A percentile compares a stretch with the other conserved stretches of the same genome.
phyloP scores from a whole-genome alignment of 495 filamentous ascomycete species.

The Tuber brumale region DNA sequence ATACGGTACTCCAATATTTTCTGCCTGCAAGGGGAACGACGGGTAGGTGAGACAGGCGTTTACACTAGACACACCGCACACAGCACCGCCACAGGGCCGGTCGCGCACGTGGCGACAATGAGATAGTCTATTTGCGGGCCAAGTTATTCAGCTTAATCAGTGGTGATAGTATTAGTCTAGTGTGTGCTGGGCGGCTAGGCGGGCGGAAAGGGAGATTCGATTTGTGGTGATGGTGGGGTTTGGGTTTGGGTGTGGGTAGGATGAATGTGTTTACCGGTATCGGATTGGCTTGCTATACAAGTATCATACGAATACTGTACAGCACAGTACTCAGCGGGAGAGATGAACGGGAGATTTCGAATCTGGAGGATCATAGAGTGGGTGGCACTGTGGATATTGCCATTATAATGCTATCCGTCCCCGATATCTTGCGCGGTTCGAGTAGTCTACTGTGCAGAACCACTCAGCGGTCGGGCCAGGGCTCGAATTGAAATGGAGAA shows the following conservation, averaged over 20 bases:
- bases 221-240: background rate
- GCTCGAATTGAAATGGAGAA: background rate
- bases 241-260: no score
- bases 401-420: no score
- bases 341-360: no score
- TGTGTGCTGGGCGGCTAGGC: background rate
- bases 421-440: no score
- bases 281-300: no score
- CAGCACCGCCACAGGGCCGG: background rate
- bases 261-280: no score
- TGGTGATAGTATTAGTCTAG: background rate
- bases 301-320: background rate
- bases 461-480: background rate
- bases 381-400: no score
- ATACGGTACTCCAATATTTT: no score
- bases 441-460: background rate
- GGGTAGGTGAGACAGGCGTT: background rate
- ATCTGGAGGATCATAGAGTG: no score
- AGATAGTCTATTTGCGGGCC: background rate
- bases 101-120: background rate
- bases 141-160: background rate
- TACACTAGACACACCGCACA: background rate
- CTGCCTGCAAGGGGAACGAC: no score
- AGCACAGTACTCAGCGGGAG: background rate
- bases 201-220: background rate